Base-by-base conservation (phyloP, 768 basidiomycete genomes). In the Lactarius trivialis region DNA sequence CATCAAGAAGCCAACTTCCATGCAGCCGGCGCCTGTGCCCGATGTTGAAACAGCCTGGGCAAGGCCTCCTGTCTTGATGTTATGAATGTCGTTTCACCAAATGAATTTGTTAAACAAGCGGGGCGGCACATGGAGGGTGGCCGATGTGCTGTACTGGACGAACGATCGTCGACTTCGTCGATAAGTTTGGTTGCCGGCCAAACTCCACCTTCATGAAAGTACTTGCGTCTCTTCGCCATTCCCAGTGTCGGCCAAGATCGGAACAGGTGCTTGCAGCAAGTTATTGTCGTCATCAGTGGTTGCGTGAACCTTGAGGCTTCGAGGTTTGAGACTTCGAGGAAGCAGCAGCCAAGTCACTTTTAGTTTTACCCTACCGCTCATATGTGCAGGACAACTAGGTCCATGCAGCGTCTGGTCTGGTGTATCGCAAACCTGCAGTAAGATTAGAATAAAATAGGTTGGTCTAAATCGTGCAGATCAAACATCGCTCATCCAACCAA, bases 261-360 rank as follows among this genome's bases (percentile, higher is more conserved):
- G 56, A 58, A 58, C 33, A 58, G 61, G 41, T 48, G 56, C 19
- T 41, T 58, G 61, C 51, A 32, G 41, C 43, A 17, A 53, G 51
- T 53, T 14, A 7, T 54, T 53, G 52, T 51, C 51, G 61, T 58
- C 56, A 45, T 34, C 30, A 48, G n/a, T 7, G 19, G 61, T 39
- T 58, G 56, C 21, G 43, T 52, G 61, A 48, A 14, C 61, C 56
- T 58, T 30, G 56, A 62, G 56, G 61, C 28, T 4, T 43, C 26
- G 56, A 53, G 17, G 56, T 50, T 57, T 43, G 61, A 63, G 56
- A 56, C 21, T 15, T 5, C 24, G 21, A 52, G 12, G 49, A 56
- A 26, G 45, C 7, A 37, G 36, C 30, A n/a, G n/a, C n/a, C n/a
- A 30, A 30, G 32, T 24, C 3, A 52, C 55, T n/a, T 24, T 48